A percentile compares a stretch with the other conserved stretches of the same genome.
phyloP scores from a whole-genome alignment of 371 early-diverging fungal species.

The Mortierella sp. region DNA sequence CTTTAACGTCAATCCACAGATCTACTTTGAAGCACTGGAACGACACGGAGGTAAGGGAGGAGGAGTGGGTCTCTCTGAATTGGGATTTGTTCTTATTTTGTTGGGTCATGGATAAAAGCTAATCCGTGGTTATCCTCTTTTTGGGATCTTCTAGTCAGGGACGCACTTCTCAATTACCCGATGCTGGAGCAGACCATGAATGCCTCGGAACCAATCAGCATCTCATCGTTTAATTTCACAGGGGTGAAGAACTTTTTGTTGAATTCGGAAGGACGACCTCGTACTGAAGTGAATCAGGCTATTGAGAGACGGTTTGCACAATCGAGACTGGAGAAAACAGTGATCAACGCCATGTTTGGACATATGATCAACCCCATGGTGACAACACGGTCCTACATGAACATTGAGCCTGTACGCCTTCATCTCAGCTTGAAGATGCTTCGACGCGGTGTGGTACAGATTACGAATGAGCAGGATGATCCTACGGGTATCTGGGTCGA shows the following conservation, averaged over 20 bases:
- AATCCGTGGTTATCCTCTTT: neutral
- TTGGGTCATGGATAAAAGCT: no score
- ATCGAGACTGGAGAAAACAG: conserved; percentile 71
- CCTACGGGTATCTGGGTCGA: conserved; percentile 70
- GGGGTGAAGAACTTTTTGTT: conserved; percentile 77
- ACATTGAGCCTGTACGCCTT: conserved; percentile 72
- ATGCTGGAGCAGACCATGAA: conserved; percentile 83
- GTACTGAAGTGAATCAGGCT: conserved; percentile 64
- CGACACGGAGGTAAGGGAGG: conserved; percentile 19
- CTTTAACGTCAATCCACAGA: conserved; percentile 34
- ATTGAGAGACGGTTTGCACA: conserved; percentile 39
- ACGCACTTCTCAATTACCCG: conserved; percentile 75
- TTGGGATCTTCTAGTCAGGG: conserved; percentile 63
- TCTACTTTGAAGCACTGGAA: conserved; percentile 41
- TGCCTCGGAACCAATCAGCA: conserved; percentile 49
- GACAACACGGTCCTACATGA: conserved; percentile 83
- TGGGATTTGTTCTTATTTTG: neutral
- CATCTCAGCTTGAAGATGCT: conserved; percentile 71
- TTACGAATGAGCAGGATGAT: conserved; percentile 66
- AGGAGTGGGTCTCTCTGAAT: conserved; percentile 28
- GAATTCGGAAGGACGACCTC: conserved; percentile 75
- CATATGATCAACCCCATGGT: conserved; percentile 81
- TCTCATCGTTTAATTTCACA: conserved; percentile 39
- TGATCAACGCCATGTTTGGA: conserved; percentile 80
- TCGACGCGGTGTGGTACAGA: conserved; percentile 72